Conservation (phyloP, 768 basidiomycete species). For the Infundibulicybe gibba region DNA sequence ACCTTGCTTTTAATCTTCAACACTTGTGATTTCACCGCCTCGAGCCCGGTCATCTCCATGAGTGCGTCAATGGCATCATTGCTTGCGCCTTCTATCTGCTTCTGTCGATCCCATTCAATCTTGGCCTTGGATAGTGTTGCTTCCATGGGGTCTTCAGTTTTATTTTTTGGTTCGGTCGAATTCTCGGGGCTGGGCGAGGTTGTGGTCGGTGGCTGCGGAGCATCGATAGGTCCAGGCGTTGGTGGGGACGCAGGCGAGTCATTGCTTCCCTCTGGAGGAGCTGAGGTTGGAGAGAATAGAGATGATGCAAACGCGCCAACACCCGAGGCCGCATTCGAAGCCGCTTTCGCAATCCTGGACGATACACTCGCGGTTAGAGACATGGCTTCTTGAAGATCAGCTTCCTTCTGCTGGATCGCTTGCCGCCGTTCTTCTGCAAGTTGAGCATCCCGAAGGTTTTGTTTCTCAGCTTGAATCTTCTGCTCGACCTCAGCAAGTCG, state of each 20-base stretch:
- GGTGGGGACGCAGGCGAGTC: no score
- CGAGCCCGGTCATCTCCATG: slow-evolving; percentile 70
- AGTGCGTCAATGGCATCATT: slow-evolving; percentile 58
- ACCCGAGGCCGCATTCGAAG: not conserved
- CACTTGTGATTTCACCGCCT: slow-evolving; percentile 58
- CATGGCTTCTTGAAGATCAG: slow-evolving; percentile 37
- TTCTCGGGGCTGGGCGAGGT: no score
- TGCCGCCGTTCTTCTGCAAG: slow-evolving; percentile 28
- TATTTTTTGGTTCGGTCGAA: no score
- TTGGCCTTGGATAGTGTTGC: slow-evolving; percentile 28
- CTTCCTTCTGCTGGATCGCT: slow-evolving; percentile 37
- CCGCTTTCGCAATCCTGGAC: not conserved
- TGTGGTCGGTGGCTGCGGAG: no score
- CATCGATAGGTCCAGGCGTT: no score
- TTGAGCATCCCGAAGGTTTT: slow-evolving; percentile 19
- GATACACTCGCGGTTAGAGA: slow-evolving; percentile 1
- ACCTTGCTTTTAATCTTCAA: slow-evolving; percentile 59
- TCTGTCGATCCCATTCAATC: slow-evolving; percentile 56
- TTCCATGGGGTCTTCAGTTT: no score
- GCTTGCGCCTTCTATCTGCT: slow-evolving; percentile 45
- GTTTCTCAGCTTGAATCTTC: slow-evolving; percentile 25
- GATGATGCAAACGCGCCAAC: not conserved
- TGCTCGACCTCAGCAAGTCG: slow-evolving; percentile 40
- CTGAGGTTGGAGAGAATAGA: not conserved
- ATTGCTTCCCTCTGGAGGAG: not conserved